Percentiles rank a stretch among this genome's conserved stretches.
Conservation (phyloP, 441 rosid species). For the Macaranga tanarius region DNA sequence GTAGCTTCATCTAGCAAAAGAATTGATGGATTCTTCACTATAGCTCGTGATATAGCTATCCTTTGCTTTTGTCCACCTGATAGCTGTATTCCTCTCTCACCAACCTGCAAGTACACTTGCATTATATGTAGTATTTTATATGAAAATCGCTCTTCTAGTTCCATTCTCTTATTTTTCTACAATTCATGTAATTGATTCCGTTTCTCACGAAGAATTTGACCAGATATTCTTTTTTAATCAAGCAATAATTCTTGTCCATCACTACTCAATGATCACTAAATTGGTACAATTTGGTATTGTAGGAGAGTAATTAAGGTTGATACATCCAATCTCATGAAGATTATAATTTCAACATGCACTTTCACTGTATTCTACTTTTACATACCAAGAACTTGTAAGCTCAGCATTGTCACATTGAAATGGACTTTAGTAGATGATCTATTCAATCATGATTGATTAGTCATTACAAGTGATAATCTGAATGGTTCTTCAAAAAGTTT, state of each 20-base stretch:
- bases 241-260: not conserved
- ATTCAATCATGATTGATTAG: not conserved
- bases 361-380: too few species aligned
- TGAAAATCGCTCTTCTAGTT: too few species aligned
- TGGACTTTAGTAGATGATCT: not conserved
- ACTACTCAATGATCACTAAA: not conserved
- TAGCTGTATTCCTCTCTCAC: conserved; percentile 86
- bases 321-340: not conserved
- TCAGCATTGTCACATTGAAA: not conserved
- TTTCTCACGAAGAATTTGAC: not conserved
- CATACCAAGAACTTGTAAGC: not conserved
- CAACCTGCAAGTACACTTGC: conserved; percentile 49
- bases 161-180: too few species aligned
- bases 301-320: not conserved
- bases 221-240: not conserved
- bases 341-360: not conserved
- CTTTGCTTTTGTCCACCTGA: conserved; percentile 97
- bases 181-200: not conserved
- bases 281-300: not conserved
- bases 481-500: not conserved
- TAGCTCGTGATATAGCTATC: conserved; percentile 83
- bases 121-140: not conserved
- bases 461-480: not conserved
- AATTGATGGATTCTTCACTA: conserved; percentile 80
- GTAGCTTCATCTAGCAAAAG: conserved; percentile 95